Conservation (phyloP, 495 filamentous ascomycete species). For the Hypomontagnella monticulosa region DNA sequence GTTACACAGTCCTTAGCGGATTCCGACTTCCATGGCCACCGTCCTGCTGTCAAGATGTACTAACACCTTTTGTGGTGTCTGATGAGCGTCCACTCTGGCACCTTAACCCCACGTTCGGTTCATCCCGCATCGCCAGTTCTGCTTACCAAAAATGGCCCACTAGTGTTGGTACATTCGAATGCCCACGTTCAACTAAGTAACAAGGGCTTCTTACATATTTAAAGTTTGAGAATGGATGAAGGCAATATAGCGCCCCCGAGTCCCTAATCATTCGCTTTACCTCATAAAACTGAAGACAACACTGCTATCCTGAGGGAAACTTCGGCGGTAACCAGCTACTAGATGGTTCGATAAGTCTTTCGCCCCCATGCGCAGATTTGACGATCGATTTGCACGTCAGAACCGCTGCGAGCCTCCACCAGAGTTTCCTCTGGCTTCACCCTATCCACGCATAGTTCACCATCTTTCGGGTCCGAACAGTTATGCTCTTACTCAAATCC, state of each 20-base stretch:
- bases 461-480: constrained; percentile 12
- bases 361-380: constrained; percentile 13
- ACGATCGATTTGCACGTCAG: constrained; percentile 14
- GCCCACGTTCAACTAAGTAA: constrained; percentile 13
- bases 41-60: constrained; percentile 14
- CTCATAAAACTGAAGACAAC: constrained; percentile 15
- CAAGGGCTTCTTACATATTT: constrained; percentile 15
- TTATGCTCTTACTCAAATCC: constrained; percentile 15
- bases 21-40: constrained; percentile 13
- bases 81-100: constrained; percentile 13
- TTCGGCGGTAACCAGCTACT: constrained; percentile 14
- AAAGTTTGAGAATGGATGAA: constrained; percentile 15
- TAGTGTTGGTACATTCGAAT: constrained; percentile 15
- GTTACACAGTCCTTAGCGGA: constrained; percentile 14
- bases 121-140: constrained; percentile 13
- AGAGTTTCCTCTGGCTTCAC: constrained; percentile 14
- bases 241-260: constrained; percentile 12
- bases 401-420: constrained; percentile 13
- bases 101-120: constrained; percentile 12
- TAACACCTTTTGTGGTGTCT: constrained; percentile 15
- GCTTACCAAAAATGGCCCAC: constrained; percentile 14
- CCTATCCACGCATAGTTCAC: constrained; percentile 12
- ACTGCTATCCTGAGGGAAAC: constrained; percentile 14
- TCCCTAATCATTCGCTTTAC: constrained; percentile 15
- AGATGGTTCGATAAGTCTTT: constrained; percentile 15